A percentile compares a stretch with the other conserved stretches of the same genome.
Conservation (phyloP, 2,329 filamentous ascomycete genomes). For the Exophiala calicioides region DNA sequence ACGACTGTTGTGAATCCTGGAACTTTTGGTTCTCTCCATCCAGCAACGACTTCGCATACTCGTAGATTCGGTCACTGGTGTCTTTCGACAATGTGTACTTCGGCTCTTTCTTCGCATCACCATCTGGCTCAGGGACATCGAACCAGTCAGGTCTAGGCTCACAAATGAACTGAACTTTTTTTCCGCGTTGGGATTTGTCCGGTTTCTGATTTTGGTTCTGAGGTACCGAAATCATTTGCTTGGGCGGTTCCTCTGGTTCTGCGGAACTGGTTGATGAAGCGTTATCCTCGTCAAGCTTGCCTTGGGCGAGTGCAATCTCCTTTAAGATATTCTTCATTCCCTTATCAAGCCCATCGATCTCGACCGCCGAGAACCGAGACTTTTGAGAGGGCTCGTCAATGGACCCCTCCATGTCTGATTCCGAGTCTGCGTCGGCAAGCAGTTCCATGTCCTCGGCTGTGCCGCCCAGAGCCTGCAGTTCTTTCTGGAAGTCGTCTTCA, state of each 20-base stretch:
- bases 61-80: slow-evolving; percentile 52
- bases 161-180: slow-evolving; percentile 26
- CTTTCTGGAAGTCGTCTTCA: slow-evolving; percentile 42
- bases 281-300: slow-evolving; percentile 33
- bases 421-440: slow-evolving; percentile 47
- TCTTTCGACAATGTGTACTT: slow-evolving; percentile 23
- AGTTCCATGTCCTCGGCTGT: slow-evolving; percentile 53
- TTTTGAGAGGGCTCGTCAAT: slow-evolving; percentile 3
- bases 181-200: slow-evolving; percentile 31
- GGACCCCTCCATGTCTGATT: slow-evolving; percentile 47
- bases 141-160: slow-evolving; percentile 32
- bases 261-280: slow-evolving; percentile 42
- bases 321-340: slow-evolving; percentile 37
- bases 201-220: slow-evolving; percentile 39
- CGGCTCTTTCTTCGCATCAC: slow-evolving; percentile 20
- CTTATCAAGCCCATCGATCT: slow-evolving; percentile 43
- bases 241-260: slow-evolving; percentile 33
- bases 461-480: slow-evolving; percentile 50
- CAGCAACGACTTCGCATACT: slow-evolving; percentile 72
- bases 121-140: slow-evolving; percentile 23
- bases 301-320: slow-evolving; percentile 47
- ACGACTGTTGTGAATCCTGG: slow-evolving; percentile 66
- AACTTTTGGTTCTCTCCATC: slow-evolving; percentile 78
- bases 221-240: background rate
- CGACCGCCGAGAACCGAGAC: slow-evolving; percentile 5